Base-by-base conservation (phyloP, 2,329 filamentous ascomycete species). In the Colletotrichum neosansevieriae region DNA sequence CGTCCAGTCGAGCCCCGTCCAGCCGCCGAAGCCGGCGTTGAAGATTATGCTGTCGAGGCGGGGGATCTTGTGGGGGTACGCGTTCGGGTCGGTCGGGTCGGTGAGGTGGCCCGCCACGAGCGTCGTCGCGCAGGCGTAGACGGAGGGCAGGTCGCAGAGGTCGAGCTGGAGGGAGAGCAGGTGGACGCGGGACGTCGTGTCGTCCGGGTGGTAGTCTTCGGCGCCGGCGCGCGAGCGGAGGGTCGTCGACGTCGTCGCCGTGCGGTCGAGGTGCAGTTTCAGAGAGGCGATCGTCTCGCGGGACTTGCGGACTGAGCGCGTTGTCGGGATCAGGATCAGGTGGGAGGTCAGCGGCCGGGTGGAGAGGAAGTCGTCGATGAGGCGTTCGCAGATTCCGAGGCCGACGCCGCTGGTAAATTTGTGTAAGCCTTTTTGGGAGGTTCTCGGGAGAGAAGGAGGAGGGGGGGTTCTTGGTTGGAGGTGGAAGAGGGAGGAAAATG, bases 21-120 rank as follows among this genome's bases (percentile, higher is more conserved):
- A 97, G 2, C 93, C 94, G 21, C 94, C 94, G 44, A 95, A 91
- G 0, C 94, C 96, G 15, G 95, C 95, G 79, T 98, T 98, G 77
- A 93, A 91, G 42, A 98, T 84, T 21, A 96, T 84, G 2, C 87
- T 87, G 78, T 98, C 94, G 34, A 99, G 83, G 71, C 91, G 89
- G 2, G 92, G 90, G 45, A 94, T 83, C 19, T 79, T 80, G 59
- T 65, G 56, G 10, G 36, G 49, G 40, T 51, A n/a, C 2, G 40
- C 29, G 7, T 24, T 44, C 19, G 88, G 81, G 44, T 82, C 78
- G 19, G 75, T 76, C 13, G 82, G 82, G 69, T 86, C 85, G 73
- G 78, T 80, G 40, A 89, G 73, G 0, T 79, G 79, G 51, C 82
- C 82, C 54, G 74, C 71, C 34, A 84, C 75, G 45, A 89, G 79